A percentile compares a stretch with the other conserved stretches of the same genome.
phyloP scores from a whole-genome alignment of 2,329 filamentous ascomycete genomes.

The Lecanicillium sp. region DNA sequence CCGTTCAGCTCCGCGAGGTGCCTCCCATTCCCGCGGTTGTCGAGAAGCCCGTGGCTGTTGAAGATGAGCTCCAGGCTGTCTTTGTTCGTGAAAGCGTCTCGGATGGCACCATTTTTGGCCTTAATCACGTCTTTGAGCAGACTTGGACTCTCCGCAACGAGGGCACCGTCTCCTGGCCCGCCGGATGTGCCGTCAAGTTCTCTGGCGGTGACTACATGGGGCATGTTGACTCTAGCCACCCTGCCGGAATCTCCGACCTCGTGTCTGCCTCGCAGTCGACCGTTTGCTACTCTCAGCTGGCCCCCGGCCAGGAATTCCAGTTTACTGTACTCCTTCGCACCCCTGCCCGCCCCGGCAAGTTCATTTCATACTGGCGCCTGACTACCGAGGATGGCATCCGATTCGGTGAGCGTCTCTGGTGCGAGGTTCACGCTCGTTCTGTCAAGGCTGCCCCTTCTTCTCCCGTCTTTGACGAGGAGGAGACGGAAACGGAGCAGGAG shows the following conservation, averaged over 20 bases:
- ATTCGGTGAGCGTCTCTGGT: constrained; percentile 94
- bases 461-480: constrained; percentile 21
- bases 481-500: constrained; percentile 26
- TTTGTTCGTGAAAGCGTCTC: constrained; percentile 74
- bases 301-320: constrained; percentile 65
- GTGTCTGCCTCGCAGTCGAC: constrained; percentile 78
- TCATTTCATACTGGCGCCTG: constrained; percentile 95
- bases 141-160: constrained; percentile 88
- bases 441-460: constrained; percentile 27
- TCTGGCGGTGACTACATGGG: constrained; percentile 97
- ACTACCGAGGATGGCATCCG: constrained; percentile 72
- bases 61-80: constrained; percentile 41
- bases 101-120: constrained; percentile 68
- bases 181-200: constrained; percentile 83
- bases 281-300: constrained; percentile 60
- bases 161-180: constrained; percentile 74
- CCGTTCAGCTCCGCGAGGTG: not conserved
- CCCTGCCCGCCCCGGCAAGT: constrained; percentile 66
- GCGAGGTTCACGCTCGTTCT: constrained; percentile 68
- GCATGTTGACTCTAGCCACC: constrained; percentile 72
- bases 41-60: constrained; percentile 22
- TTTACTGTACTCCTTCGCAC: constrained; percentile 86
- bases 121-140: constrained; percentile 74
- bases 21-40: constrained; percentile 14
- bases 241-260: constrained; percentile 71